Evolutionary conservation across 1,284 basidiomycete species (phyloP).

Genomic region (Amylostereum areolatum): DNA sequence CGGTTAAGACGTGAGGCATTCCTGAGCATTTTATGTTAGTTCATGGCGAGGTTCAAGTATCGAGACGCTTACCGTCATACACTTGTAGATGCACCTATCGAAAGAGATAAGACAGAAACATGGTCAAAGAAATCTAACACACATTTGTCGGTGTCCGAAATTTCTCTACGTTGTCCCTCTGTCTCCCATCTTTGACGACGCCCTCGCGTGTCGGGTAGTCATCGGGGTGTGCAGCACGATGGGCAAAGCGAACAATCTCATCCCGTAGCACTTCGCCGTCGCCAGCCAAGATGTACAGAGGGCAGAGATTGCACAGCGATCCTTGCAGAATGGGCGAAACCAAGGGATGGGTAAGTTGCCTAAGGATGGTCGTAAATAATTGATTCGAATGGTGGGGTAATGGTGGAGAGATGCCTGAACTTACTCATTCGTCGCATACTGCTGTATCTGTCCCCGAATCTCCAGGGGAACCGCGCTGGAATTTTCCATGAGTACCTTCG

Average conservation of each 20-base stretch:
- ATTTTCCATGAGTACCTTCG: conserved; percentile 53
- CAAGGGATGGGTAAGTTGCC: conserved; percentile 75
- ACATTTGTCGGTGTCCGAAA: conserved; percentile 68
- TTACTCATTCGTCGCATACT: conserved; percentile 76
- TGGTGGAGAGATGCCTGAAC: conserved; percentile 12
- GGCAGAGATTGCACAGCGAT: conserved; percentile 79
- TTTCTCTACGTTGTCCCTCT: conserved; percentile 45
- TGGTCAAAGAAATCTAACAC: not conserved
- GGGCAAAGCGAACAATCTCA: conserved; percentile 78
- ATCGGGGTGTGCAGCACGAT: conserved; percentile 76
- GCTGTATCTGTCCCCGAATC: conserved; percentile 67
- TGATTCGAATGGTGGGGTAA: not conserved
- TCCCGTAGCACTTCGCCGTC: conserved; percentile 79
- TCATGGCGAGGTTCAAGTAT: not conserved
- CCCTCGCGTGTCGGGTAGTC: conserved; percentile 62
- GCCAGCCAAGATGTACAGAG: conserved; percentile 74
- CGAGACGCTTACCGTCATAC: conserved; percentile 39
- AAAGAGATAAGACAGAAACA: not conserved
- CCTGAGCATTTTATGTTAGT: conserved; percentile 23
- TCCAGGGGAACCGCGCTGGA: conserved; percentile 40
- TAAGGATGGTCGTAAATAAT: conserved; percentile 17
- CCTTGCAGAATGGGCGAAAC: conserved; percentile 74
- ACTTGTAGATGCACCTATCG: conserved; percentile 70
- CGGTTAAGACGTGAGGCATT: conserved; percentile 65
- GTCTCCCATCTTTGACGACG: conserved; percentile 43